Percentiles rank a stretch among this genome's conserved stretches.
phyloP scores from a whole-genome alignment of 1,284 basidiomycete genomes.

The Tremellales sp. region DNA sequence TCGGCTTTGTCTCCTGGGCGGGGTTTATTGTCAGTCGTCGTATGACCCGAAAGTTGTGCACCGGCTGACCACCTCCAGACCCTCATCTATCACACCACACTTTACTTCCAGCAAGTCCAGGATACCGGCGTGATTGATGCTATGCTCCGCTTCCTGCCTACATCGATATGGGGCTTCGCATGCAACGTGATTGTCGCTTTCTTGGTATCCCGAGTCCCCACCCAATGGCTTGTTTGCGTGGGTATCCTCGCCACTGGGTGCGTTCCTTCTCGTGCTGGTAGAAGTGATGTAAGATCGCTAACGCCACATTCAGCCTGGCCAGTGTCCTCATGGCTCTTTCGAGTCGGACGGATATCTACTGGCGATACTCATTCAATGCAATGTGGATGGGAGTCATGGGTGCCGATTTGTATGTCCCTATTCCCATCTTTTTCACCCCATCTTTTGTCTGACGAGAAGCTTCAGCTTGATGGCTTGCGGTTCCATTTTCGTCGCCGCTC shows the following conservation, averaged over 20 bases:
- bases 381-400: slow-evolving; percentile 69
- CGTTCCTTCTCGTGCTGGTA: slow-evolving; percentile 10
- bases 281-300: slow-evolving; percentile 61
- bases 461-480: slow-evolving; percentile 63
- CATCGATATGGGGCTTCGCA: slow-evolving; percentile 63
- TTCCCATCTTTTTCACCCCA: background rate
- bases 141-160: slow-evolving; percentile 73
- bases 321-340: slow-evolving; percentile 71
- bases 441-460: slow-evolving; percentile 1
- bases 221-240: slow-evolving; percentile 55
- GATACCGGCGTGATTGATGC: slow-evolving; percentile 54
- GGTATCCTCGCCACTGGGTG: slow-evolving; percentile 56
- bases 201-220: slow-evolving; percentile 30
- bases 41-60: background rate
- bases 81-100: slow-evolving; percentile 37
- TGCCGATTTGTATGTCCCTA: slow-evolving; percentile 60
- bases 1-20: slow-evolving; percentile 68
- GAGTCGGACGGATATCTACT: slow-evolving; percentile 58
- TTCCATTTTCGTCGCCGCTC: slow-evolving; percentile 68
- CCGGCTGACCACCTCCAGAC: slow-evolving; percentile 15
- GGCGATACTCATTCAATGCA: slow-evolving; percentile 76
- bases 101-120: slow-evolving; percentile 44
- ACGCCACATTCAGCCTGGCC: slow-evolving; percentile 49
- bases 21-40: slow-evolving; percentile 52
- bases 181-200: slow-evolving; percentile 57